A percentile compares a stretch with the other conserved stretches of the same genome.
These are phyloP conservation scores for Cercospora citrullina DNA, from an alignment of 2,329 filamentous ascomycete genomes.

Conservation along the genomic window DNA sequence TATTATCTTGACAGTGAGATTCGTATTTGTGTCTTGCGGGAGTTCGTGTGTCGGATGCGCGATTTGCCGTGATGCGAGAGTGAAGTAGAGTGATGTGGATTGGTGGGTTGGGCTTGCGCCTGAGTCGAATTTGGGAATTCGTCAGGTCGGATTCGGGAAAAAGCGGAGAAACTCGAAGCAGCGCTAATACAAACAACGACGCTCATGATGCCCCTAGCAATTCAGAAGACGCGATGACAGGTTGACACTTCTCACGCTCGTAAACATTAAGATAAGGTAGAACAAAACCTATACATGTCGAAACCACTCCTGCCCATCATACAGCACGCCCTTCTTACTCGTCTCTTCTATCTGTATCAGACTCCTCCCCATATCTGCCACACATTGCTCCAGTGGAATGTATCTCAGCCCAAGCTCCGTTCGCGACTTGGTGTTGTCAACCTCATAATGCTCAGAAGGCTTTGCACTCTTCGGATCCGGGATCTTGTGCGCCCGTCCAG, in stretches of 20 bases:
- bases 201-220: background rate
- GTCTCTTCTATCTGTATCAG: slow-evolving; percentile 8
- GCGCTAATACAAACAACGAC: background rate
- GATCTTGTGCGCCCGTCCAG: background rate
- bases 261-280: background rate
- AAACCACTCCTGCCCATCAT: slow-evolving; percentile 18
- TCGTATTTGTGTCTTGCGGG: background rate
- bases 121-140: background rate
- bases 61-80: background rate
- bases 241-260: background rate
- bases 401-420: background rate
- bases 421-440: background rate
- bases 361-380: slow-evolving; percentile 1
- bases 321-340: background rate
- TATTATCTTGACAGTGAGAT: background rate
- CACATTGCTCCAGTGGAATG: slow-evolving; percentile 4
- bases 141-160: background rate
- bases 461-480: background rate
- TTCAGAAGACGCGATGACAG: background rate
- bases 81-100: background rate
- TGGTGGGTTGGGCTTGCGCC: background rate
- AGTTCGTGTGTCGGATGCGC: background rate
- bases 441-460: slow-evolving; percentile 2
- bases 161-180: background rate
- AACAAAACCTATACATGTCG: background rate